Evolutionary conservation across 768 basidiomycete species (phyloP).

Genomic region (Hygrophorus pudorinus): DNA sequence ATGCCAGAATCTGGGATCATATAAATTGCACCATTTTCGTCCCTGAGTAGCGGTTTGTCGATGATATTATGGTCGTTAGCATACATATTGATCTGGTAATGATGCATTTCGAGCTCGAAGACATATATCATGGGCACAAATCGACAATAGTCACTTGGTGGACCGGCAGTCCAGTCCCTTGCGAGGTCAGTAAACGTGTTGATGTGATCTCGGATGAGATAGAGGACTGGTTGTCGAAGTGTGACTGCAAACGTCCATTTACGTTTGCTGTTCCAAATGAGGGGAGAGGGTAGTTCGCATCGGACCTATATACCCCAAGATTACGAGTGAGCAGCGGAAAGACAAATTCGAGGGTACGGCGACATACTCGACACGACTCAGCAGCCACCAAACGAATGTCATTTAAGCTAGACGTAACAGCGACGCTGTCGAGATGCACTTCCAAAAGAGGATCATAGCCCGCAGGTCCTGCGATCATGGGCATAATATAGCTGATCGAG

Average conservation of each 20-base stretch:
- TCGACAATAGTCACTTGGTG: constrained; percentile 66
- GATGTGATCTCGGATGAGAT: constrained; percentile 84
- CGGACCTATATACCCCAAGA: constrained; percentile 35
- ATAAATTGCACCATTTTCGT: constrained; percentile 67
- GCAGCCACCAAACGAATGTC: constrained; percentile 72
- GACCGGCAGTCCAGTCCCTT: constrained; percentile 84
- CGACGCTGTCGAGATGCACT: constrained; percentile 72
- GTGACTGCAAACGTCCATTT: constrained; percentile 72
- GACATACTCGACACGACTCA: constrained; percentile 65
- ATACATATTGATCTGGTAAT: constrained; percentile 72
- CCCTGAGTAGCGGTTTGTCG: constrained; percentile 68
- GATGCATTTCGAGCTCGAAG: constrained; percentile 59
- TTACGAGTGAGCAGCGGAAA: constrained; percentile 4
- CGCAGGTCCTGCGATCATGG: constrained; percentile 60
- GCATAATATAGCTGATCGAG: constrained; percentile 75
- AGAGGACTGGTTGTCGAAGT: constrained; percentile 63
- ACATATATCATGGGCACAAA: constrained; percentile 80
- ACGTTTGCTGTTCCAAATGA: constrained; percentile 73
- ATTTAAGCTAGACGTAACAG: constrained; percentile 78
- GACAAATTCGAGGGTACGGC: constrained; percentile 1
- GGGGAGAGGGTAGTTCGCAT: constrained; percentile 67
- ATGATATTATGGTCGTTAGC: constrained; percentile 97
- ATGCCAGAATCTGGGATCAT: neutral
- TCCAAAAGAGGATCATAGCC: constrained; percentile 80
- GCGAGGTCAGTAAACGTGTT: constrained; percentile 92